These are phyloP conservation scores for Fusarium euwallaceae DNA, from an alignment of 2,329 filamentous ascomycete species.

Conservation along the genomic window DNA sequence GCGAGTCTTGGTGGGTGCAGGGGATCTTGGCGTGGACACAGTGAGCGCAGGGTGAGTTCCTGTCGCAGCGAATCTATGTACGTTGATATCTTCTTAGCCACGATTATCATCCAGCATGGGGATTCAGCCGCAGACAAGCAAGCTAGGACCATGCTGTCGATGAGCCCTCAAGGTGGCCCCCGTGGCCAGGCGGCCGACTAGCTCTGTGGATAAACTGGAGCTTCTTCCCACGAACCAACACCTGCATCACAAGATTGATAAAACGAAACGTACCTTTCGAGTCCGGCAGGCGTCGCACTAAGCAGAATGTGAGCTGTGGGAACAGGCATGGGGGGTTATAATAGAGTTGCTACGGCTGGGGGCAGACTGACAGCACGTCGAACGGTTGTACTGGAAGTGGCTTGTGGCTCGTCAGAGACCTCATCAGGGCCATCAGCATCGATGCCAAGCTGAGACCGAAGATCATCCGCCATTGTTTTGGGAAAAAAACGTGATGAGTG, in stretches of 20 bases:
- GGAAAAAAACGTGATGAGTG: background rate
- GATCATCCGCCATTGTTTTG: slow-evolving; percentile 31
- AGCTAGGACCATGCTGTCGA: slow-evolving; percentile 4
- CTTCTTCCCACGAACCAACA: background rate
- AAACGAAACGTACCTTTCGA: slow-evolving; percentile 47
- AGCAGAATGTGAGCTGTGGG: slow-evolving; percentile 26
- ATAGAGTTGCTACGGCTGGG: background rate
- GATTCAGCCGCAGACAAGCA: background rate
- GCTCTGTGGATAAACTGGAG: slow-evolving; percentile 3
- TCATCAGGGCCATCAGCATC: slow-evolving; percentile 40
- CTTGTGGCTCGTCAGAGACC: slow-evolving; percentile 41
- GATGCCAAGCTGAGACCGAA: slow-evolving; percentile 24
- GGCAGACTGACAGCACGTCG: slow-evolving; percentile 44
- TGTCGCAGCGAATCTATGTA: slow-evolving; percentile 53
- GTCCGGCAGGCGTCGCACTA: slow-evolving; percentile 52
- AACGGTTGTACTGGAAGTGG: slow-evolving; percentile 35
- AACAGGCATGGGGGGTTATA: background rate
- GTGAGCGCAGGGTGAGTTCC: slow-evolving; percentile 54
- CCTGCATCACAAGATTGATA: slow-evolving; percentile 21
- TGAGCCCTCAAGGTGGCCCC: background rate
- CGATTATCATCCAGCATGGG: background rate
- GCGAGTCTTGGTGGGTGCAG: slow-evolving; percentile 51
- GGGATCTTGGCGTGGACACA: slow-evolving; percentile 54
- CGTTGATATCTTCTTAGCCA: slow-evolving; percentile 18
- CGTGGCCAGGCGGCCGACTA: slow-evolving; percentile 2